Evolutionary conservation across 1,139 yeast species (phyloP), one percentile per base, ranked within the genome.

Genomic region (Debaryomyces subglobosus): DNA sequence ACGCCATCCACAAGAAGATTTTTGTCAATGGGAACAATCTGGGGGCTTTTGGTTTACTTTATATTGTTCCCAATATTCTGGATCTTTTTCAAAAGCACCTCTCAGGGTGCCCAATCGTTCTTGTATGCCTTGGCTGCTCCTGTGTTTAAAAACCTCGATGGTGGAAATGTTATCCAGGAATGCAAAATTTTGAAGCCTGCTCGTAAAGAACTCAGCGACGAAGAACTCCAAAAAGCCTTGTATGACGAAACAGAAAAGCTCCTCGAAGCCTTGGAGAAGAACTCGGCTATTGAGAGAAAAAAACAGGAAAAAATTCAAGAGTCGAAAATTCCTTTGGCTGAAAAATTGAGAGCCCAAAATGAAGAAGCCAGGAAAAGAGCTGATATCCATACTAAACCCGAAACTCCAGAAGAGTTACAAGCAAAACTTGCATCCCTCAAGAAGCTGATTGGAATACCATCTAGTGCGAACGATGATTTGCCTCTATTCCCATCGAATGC

Each of bases 1-100:
- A 84, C 96, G 1, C 89, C 96, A 2, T 84, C 95, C 33, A 86
- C 94, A 42, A 82, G 96, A 58, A 78, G 97, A 51, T 83, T 86
- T 43, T 53, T 89, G 9, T 84, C 96, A 9, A 77, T 89, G 69
- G 98, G 99, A 0, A 74, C 89, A 0, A 58, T 94, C 2, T 68
- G 80, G 64, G 95, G 97, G 1, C 72, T 94, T 43, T 23, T 86
- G 0, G 24, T 85, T 3, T 94, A 94, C 65, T 53, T 90, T 35
- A 4, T 91, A 2, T 53, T 87, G 44, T 89, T 85, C 71, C 99
- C 99, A 3, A 45, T 94, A 0, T 83, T 92, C 80, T 92, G 89
- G 85, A 59, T 94, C 13, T 74, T 92, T 47, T 73, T 92, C 46
- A 92, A 91, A 67, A 83, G 88, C 37, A 79, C 89, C 8, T 65